Evolutionary conservation across 2,329 filamentous ascomycete species (phyloP).

Genomic region (Teratosphaeria viscida): DNA sequence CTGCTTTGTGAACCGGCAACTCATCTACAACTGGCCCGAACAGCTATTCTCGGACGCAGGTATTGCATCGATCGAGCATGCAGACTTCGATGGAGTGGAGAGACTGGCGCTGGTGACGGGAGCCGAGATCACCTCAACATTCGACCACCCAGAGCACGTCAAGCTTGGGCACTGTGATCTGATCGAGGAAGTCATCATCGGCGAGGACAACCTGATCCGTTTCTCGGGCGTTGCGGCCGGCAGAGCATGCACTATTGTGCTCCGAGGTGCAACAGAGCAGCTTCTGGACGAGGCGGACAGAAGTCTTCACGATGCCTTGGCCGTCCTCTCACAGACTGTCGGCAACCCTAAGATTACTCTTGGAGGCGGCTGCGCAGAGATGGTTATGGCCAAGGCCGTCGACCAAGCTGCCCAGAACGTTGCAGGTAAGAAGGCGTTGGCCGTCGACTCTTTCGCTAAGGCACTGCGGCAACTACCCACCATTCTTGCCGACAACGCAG

Average conservation of each 20-base stretch:
- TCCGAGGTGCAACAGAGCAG: conserved; percentile 92
- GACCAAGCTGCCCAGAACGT: conserved; percentile 88
- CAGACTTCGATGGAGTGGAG: conserved; percentile 97
- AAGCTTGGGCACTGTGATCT: conserved; percentile 91
- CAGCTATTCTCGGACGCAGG: conserved; percentile 96
- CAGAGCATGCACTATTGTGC: conserved; percentile 89
- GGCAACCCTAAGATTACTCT: conserved; percentile 89
- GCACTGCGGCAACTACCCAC: conserved; percentile 90
- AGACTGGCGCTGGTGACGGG: conserved; percentile 88
- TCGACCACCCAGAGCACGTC: conserved; percentile 94
- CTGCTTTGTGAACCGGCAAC: conserved; percentile 98
- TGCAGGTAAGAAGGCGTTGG: conserved; percentile 92
- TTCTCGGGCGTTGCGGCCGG: conserved; percentile 94
- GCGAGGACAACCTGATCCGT: conserved; percentile 92
- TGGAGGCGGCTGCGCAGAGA: conserved; percentile 92
- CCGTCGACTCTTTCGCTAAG: conserved; percentile 78
- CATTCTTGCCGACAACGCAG: conserved; percentile 94
- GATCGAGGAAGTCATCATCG: conserved; percentile 97
- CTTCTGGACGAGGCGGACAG: conserved; percentile 94
- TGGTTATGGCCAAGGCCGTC: conserved; percentile 98
- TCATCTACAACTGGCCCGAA: conserved; percentile 99
- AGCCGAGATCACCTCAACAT: conserved; percentile 93
- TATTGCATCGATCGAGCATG: conserved; percentile 97
- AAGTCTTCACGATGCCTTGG: conserved; percentile 88
- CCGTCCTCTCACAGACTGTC: conserved; percentile 92